These are phyloP conservation scores for Nicotiana tabacum DNA, from an alignment of 257 asterid genomes.

Conservation along the genomic window DNA sequence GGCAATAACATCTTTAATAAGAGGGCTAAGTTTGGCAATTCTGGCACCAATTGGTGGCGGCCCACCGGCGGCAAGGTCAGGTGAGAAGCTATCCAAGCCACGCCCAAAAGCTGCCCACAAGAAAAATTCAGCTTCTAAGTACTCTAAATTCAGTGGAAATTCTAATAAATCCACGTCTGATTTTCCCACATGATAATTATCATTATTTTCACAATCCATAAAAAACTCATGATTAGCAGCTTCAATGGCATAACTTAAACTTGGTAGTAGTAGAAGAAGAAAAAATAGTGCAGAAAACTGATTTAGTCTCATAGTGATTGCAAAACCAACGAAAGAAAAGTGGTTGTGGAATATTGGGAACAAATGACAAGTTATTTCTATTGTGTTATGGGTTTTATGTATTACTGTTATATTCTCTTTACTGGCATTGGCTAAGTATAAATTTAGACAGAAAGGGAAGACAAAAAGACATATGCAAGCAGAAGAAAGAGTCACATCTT, in stretches of 20 bases:
- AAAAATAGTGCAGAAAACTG: background rate
- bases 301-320: background rate
- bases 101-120: conserved; percentile 51
- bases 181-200: conserved; percentile 16
- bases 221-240: background rate
- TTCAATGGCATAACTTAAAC: background rate
- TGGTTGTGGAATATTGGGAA: too few species aligned
- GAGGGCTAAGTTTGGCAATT: conserved; percentile 41
- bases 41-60: conserved; percentile 54
- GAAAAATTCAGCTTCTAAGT: conserved; percentile 77
- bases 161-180: conserved; percentile 52
- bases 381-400: background rate
- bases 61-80: conserved; percentile 46
- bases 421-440: background rate
- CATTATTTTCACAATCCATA: background rate
- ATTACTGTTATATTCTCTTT: too few species aligned
- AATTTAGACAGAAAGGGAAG: background rate
- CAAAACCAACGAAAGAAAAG: too few species aligned
- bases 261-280: background rate
- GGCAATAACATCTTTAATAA: conserved; percentile 39
- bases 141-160: conserved; percentile 67
- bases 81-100: conserved; percentile 48
- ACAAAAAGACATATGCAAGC: background rate
- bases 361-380: too few species aligned
- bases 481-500: background rate